Conservation (phyloP, 2,329 filamentous ascomycete species). For the Sporothrix brasiliensis region DNA sequence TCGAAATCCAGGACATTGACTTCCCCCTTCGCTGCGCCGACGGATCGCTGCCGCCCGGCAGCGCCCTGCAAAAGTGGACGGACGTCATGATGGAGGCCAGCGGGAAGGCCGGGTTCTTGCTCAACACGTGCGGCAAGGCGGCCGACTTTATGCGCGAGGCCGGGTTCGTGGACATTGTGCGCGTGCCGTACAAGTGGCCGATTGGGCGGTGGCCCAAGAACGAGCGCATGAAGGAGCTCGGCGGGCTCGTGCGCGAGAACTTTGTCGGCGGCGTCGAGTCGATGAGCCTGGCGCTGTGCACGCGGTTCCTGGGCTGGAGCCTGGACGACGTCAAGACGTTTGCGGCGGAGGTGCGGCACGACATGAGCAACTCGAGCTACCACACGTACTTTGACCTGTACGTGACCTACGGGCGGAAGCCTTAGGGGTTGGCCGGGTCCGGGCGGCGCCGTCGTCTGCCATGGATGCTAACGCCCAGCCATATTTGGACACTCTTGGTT, state of each 20-base stretch:
- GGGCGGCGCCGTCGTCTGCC: no score
- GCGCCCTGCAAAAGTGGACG: conserved; percentile 40
- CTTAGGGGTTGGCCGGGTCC: conserved; percentile 26
- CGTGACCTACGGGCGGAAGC: conserved; percentile 40
- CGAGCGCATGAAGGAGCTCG: conserved; percentile 44
- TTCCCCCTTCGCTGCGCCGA: conserved; percentile 43
- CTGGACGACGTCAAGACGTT: conserved; percentile 41
- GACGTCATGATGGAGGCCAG: conserved; percentile 42
- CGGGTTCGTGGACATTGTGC: conserved; percentile 44
- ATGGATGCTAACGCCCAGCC: no score
- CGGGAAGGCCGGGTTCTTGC: conserved; percentile 38
- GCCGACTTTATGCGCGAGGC: conserved; percentile 41
- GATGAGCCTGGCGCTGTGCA: conserved; percentile 45
- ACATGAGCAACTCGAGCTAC: conserved; percentile 39
- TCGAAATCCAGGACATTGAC: conserved; percentile 42
- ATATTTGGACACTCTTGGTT: not conserved
- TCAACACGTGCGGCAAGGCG: conserved; percentile 40
- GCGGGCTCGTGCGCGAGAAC: conserved; percentile 43
- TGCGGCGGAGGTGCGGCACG: conserved; percentile 37
- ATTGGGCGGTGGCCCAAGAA: conserved; percentile 46
- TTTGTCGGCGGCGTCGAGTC: conserved; percentile 43
- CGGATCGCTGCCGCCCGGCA: conserved; percentile 38
- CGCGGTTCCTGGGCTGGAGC: conserved; percentile 45
- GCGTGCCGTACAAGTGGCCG: conserved; percentile 44
- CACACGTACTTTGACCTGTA: conserved; percentile 42